Conservation (phyloP, 225 moss, liverwort and hornwort species). For the Bryum argenteum region DNA sequence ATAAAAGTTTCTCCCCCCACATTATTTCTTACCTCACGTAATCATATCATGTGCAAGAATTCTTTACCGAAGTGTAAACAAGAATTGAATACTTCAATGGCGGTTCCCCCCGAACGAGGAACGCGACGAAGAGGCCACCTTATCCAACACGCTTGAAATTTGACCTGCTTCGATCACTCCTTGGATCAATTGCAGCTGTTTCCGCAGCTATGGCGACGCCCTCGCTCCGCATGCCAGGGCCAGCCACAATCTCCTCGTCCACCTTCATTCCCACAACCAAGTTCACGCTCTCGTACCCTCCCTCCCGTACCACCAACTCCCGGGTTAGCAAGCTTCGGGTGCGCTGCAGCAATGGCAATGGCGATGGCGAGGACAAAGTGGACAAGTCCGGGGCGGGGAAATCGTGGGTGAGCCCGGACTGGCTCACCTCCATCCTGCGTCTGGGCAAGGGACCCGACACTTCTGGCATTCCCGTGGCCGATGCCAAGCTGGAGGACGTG, state of each 20-base stretch:
- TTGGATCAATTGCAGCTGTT: neutral
- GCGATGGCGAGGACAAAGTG: neutral
- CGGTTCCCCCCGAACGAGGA: too few relatives aligned
- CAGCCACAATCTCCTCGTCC: too few relatives aligned
- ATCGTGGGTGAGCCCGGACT: slow-evolving; percentile 92
- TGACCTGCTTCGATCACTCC: neutral
- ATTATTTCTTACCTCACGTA: too few relatives aligned
- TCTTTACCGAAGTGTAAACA: too few relatives aligned
- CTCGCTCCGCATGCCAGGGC: slow-evolving; percentile 26
- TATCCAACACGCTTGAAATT: slow-evolving; percentile 12
- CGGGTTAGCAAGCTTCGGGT: neutral
- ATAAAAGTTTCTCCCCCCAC: too few relatives aligned
- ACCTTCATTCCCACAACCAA: neutral
- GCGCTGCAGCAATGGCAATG: slow-evolving; percentile 30
- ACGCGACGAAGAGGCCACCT: too few relatives aligned
- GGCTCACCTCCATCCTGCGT: slow-evolving; percentile 69
- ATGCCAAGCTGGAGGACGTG: slow-evolving; percentile 96
- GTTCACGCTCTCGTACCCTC: neutral
- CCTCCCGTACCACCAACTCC: neutral
- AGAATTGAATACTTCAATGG: too few relatives aligned
- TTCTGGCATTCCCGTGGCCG: slow-evolving; percentile 77
- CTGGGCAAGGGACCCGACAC: slow-evolving; percentile 70
- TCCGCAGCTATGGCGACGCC: slow-evolving; percentile 43
- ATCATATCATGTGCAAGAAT: too few relatives aligned
- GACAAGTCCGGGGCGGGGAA: slow-evolving; percentile 60